These are phyloP conservation scores for Hanseniaspora clermontiae DNA, from an alignment of 805 yeast species.

Conservation along the genomic window DNA sequence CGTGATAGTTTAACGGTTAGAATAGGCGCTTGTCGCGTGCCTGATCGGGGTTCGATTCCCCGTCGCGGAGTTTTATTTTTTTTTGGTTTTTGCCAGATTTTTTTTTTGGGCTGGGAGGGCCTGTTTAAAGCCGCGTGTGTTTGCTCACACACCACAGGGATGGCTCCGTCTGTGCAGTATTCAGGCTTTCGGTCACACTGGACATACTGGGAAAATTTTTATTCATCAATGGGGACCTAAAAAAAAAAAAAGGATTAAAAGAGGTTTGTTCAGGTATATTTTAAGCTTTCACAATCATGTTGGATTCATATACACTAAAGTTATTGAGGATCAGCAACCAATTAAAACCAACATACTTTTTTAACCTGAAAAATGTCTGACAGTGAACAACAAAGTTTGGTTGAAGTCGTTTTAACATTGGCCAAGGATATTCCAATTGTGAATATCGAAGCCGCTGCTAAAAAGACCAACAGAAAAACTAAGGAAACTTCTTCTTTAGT, in stretches of 20 bases:
- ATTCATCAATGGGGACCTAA: too few species aligned
- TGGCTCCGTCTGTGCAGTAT: too few species aligned
- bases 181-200: too few species aligned
- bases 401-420: constrained; percentile 10
- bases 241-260: too few species aligned
- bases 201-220: too few species aligned
- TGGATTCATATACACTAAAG: too few species aligned
- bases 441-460: constrained; percentile 13
- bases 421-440: constrained; percentile 7
- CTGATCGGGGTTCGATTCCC: constrained; percentile 30
- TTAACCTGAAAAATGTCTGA: neutral
- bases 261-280: too few species aligned
- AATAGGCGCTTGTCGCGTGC: constrained; percentile 28
- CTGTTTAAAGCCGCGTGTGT: too few species aligned
- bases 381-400: neutral
- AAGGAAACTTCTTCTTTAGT: constrained; percentile 13
- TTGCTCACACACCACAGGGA: too few species aligned
- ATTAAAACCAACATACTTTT: too few species aligned
- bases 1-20: constrained; percentile 30
- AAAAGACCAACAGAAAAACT: constrained; percentile 13
- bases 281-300: too few species aligned
- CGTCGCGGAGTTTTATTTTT: constrained; percentile 17
- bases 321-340: too few species aligned
- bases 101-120: neutral
- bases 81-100: neutral